These are phyloP conservation scores for Sapria himalayana DNA, from an alignment of 345 rosid species.

Conservation along the genomic window DNA sequence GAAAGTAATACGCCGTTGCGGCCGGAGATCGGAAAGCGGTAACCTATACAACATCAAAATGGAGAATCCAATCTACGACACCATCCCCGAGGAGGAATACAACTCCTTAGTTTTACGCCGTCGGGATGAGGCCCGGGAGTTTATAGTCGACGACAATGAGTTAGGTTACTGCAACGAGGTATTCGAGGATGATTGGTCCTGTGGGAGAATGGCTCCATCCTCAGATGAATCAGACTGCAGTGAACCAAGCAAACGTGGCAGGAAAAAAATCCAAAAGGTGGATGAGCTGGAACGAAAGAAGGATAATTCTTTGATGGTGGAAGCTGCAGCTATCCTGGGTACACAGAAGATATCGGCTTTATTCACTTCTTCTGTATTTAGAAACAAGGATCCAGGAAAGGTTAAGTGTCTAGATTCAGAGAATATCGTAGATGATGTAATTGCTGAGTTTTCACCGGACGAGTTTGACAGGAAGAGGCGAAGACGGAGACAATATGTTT, in stretches of 20 bases:
- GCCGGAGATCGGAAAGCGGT: slow-evolving; percentile 36
- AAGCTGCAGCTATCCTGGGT: slow-evolving; percentile 76
- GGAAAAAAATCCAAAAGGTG: slow-evolving; percentile 34
- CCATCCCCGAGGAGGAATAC: slow-evolving; percentile 59
- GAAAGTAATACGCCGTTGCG: slow-evolving; percentile 50
- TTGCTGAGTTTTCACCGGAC: slow-evolving; percentile 69
- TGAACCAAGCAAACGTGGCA: slow-evolving; percentile 19
- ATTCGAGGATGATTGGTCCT: slow-evolving; percentile 84
- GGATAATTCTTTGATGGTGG: slow-evolving; percentile 33
- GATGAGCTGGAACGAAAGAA: slow-evolving; percentile 24
- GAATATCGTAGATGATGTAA: slow-evolving; percentile 54
- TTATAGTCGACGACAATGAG: slow-evolving; percentile 62
- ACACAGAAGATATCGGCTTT: slow-evolving; percentile 64
- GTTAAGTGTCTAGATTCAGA: slow-evolving; percentile 25
- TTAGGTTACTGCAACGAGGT: slow-evolving; percentile 76
- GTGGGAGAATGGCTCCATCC: slow-evolving; percentile 26
- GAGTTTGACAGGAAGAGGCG: slow-evolving; percentile 46
- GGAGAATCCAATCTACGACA: slow-evolving; percentile 60
- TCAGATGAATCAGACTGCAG: slow-evolving; percentile 51
- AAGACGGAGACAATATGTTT: slow-evolving; percentile 24
- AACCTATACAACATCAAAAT: slow-evolving; percentile 41
- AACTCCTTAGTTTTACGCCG: slow-evolving; percentile 53
- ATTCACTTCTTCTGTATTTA: slow-evolving; percentile 60
- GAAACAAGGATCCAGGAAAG: slow-evolving; percentile 47
- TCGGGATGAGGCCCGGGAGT: slow-evolving; percentile 51